phyloP scores from a whole-genome alignment of 2,329 filamentous ascomycete species.

The Aspergillus aculeatinus region DNA sequence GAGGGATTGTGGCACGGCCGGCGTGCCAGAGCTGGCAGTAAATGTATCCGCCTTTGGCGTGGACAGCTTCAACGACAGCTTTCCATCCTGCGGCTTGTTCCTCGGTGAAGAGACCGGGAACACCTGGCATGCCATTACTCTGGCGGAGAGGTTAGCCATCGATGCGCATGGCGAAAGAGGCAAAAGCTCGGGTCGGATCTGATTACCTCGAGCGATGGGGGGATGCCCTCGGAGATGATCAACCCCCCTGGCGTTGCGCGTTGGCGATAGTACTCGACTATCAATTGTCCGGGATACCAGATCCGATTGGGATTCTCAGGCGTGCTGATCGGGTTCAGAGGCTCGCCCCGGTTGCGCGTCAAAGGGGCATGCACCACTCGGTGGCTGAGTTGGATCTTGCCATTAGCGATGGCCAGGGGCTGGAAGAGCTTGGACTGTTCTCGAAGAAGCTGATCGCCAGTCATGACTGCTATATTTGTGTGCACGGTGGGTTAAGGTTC shows the following conservation, averaged over 20 bases:
- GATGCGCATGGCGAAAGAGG: background rate
- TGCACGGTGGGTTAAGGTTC: background rate
- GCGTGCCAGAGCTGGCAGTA: slow-evolving; percentile 46
- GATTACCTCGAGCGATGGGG: slow-evolving; percentile 42
- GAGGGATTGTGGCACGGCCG: slow-evolving; percentile 47
- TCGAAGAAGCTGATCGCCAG: slow-evolving; percentile 20
- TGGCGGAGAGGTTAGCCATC: slow-evolving; percentile 10
- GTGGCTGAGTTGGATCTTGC: slow-evolving; percentile 51
- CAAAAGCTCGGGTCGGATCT: slow-evolving; percentile 7
- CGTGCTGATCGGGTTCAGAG: slow-evolving; percentile 43
- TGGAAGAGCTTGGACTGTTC: slow-evolving; percentile 43
- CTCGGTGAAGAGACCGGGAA: slow-evolving; percentile 34
- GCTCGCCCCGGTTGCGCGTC: slow-evolving; percentile 54
- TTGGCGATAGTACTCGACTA: slow-evolving; percentile 43
- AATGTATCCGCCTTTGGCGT: slow-evolving; percentile 52
- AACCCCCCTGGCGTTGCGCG: slow-evolving; percentile 39
- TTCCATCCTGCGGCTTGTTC: slow-evolving; percentile 53
- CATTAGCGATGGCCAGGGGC: slow-evolving; percentile 47
- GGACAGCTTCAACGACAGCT: slow-evolving; percentile 52
- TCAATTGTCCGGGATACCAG: slow-evolving; percentile 49
- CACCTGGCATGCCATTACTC: slow-evolving; percentile 42
- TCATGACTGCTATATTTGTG: slow-evolving; percentile 17
- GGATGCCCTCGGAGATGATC: slow-evolving; percentile 40
- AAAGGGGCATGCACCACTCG: slow-evolving; percentile 54
- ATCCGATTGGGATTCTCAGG: slow-evolving; percentile 50